A percentile compares a stretch with the other conserved stretches of the same genome.
Evolutionary conservation across 805 yeast species (phyloP).

Genomic region (Candida loeiensis): DNA sequence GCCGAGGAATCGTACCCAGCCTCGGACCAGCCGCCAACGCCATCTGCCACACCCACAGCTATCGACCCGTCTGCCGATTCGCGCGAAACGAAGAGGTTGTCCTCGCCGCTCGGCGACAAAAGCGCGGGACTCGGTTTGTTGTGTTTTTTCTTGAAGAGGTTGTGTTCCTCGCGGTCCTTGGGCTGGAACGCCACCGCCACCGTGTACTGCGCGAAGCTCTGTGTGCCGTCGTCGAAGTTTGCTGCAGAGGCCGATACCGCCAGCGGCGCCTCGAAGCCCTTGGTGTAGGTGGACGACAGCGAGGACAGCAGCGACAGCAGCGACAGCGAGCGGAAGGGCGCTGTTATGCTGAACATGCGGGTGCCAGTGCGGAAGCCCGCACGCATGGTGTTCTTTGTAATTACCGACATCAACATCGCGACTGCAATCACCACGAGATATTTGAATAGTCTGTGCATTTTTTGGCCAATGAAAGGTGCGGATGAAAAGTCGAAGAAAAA

Average conservation of each 20-base stretch:
- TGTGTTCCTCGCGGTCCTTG: slow-evolving; percentile 57
- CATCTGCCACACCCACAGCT: slow-evolving; percentile 86
- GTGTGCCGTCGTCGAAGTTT: slow-evolving; percentile 19
- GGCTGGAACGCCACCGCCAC: slow-evolving; percentile 73
- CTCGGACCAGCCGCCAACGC: slow-evolving; percentile 97
- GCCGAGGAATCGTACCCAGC: slow-evolving; percentile 88
- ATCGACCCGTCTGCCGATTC: slow-evolving; percentile 36
- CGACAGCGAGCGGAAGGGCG: slow-evolving; percentile 14
- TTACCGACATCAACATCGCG: slow-evolving; percentile 20
- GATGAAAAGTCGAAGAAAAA: slow-evolving; percentile 5
- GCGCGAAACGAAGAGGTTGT: slow-evolving; percentile 57
- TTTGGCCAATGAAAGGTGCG: slow-evolving; percentile 8
- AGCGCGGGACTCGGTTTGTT: slow-evolving; percentile 38
- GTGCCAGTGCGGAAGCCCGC: not conserved
- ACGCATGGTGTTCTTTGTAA: slow-evolving; percentile 10
- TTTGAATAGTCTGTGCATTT: slow-evolving; percentile 8
- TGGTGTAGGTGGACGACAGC: slow-evolving; percentile 9
- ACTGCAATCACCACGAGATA: slow-evolving; percentile 16
- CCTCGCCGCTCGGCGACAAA: slow-evolving; percentile 67
- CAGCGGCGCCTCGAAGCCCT: slow-evolving; percentile 11
- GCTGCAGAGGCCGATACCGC: slow-evolving; percentile 19
- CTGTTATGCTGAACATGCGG: slow-evolving; percentile 4
- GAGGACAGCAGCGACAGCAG: slow-evolving; percentile 17
- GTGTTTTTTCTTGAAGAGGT: slow-evolving; percentile 34
- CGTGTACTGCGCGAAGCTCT: slow-evolving; percentile 39